Evolutionary conservation across 352 stramenopile genomes (phyloP).

Genomic region (Pythium brachiatum): DNA sequence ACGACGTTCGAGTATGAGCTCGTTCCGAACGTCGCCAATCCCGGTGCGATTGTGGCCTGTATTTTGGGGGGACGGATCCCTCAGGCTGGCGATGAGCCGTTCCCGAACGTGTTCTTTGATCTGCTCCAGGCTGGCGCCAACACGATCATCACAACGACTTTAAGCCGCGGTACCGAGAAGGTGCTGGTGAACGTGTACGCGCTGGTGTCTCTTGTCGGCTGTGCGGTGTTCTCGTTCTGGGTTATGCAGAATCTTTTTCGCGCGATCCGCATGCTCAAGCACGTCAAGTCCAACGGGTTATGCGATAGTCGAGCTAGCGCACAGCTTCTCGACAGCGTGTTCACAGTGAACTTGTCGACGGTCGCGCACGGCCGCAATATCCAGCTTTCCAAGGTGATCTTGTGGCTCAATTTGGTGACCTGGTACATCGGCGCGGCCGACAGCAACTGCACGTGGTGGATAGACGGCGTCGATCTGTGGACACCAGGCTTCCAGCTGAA

Average conservation of each 20-base stretch:
- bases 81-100: slow-evolving; percentile 10
- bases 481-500: slow-evolving; percentile 13
- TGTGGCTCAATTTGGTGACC: slow-evolving; percentile 18
- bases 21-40: slow-evolving; percentile 1
- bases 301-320: slow-evolving; percentile 1
- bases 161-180: slow-evolving; percentile 20
- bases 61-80: slow-evolving; percentile 21
- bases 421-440: slow-evolving; percentile 26
- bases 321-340: slow-evolving; percentile 11
- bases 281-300: neutral
- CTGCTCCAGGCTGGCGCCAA: slow-evolving; percentile 13
- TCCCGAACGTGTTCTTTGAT: slow-evolving; percentile 21
- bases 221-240: slow-evolving; percentile 13
- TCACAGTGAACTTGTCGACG: slow-evolving; percentile 19
- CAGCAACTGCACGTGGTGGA: slow-evolving; percentile 24
- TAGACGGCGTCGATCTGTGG: slow-evolving; percentile 19
- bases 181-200: slow-evolving; percentile 21
- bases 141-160: slow-evolving; percentile 21
- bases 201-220: slow-evolving; percentile 23
- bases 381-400: slow-evolving; percentile 19
- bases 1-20: slow-evolving; percentile 11
- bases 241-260: slow-evolving; percentile 5
- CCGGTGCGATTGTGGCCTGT: slow-evolving; percentile 13
- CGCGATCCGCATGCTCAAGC: neutral
- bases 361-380: slow-evolving; percentile 19